Conservation (phyloP, 164 flowering plant genomes). For the Nymphaea colorata region DNA sequence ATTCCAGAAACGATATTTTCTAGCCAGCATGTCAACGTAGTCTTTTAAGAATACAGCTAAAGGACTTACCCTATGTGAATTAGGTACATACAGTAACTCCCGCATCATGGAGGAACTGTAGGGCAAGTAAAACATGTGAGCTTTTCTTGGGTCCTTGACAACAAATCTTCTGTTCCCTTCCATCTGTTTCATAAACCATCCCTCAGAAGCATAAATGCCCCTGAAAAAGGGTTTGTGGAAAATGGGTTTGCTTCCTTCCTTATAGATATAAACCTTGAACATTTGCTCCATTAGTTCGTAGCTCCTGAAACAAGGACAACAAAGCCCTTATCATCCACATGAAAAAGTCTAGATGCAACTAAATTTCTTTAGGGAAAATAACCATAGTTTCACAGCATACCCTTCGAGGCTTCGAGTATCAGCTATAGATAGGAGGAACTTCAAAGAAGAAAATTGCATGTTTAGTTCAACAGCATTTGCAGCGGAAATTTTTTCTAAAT, state of each 20-base stretch:
- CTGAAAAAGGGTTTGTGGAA: constrained; percentile 10
- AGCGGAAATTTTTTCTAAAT: too few species aligned
- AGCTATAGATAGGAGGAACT: neutral
- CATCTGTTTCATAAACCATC: constrained; percentile 12
- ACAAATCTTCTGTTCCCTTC: constrained; percentile 9
- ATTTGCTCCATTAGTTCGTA: constrained; percentile 9
- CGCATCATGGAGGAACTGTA: constrained; percentile 5
- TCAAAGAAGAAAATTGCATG: neutral
- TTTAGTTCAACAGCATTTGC: too few species aligned
- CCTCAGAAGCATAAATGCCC: constrained; percentile 13
- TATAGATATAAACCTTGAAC: constrained; percentile 9
- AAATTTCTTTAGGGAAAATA: neutral
- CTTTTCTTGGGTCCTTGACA: constrained; percentile 11
- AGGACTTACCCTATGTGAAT: neutral
- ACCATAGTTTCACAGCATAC: neutral
- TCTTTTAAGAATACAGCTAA: constrained; percentile 3
- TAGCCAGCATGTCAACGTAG: constrained; percentile 6
- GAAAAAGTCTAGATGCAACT: neutral
- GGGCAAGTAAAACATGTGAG: constrained; percentile 12
- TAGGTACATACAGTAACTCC: constrained; percentile 3
- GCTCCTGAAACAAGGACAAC: constrained; percentile 5
- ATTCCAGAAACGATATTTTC: constrained; percentile 12
- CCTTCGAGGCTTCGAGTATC: neutral
- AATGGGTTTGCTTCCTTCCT: constrained; percentile 10
- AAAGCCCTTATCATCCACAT: neutral